Base-by-base conservation (phyloP, 805 yeast species). In the Yamadazyma paraphyllophila region DNA sequence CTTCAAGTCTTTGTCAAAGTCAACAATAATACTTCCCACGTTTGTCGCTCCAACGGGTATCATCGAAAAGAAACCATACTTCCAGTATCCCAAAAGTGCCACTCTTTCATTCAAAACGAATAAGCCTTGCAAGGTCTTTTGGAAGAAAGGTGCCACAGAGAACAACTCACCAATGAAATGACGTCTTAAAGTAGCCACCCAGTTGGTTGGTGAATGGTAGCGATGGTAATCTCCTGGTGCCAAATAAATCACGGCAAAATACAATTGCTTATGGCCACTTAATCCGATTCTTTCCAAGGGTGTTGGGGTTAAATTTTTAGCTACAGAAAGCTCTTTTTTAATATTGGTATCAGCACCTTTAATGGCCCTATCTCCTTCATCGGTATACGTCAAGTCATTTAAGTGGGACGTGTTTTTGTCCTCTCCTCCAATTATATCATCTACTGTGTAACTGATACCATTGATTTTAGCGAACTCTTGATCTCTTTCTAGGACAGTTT, bases 41-140 rank as follows among this genome's bases (percentile, higher is more conserved):
- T 94, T 94, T 2, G 99, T 94, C 17, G 99, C 99, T 11, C 99
- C 99, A 10, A 94, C 99, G 0, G 99, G 97, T 0, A 96, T 92
- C 99, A 94, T 94, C 53, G 95, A 85, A 70, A 94, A 94, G 58
- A 94, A 94, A 0, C 99, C 99, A 62, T 94, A 78, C 61, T 86
- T 88, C 99, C 99, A 94, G 58, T 88, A 83, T 1, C 99, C 99
- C 46, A 94, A 76, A 41, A 94, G 69, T 0, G 99, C 96, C 2
- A 94, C 99, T 56, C 99, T 78, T 67, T 94, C 99, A 62, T 94
- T 94, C 55, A 94, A 71, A 3, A 92, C 88, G 62, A 94, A 94
- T 52, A 94, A 76, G 33, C 94, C 92, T 44, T 85, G 84, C 47
- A 94, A 77, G 17, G 95, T 82, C 52, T 79, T 80, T 67, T 94